phyloP scores from a whole-genome alignment of 2,329 filamentous ascomycete species.

The Aphanocladium album region DNA sequence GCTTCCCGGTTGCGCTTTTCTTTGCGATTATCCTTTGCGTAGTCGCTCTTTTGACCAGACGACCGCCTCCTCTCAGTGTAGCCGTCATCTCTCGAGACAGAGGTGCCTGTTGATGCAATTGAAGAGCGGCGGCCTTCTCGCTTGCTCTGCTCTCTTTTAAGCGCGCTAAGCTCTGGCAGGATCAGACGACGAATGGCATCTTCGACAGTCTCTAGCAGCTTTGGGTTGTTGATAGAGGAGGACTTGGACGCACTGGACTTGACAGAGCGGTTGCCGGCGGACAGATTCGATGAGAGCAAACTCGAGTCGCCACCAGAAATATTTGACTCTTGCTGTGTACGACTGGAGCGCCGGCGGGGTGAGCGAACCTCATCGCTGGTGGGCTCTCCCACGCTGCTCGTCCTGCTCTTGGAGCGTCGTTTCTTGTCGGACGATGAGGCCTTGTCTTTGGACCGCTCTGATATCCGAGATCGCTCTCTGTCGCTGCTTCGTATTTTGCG shows the following conservation, averaged over 20 bases:
- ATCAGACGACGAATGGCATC: conserved; percentile 88
- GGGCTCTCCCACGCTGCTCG: conserved; percentile 45
- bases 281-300: conserved; percentile 48
- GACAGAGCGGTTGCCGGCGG: conserved; percentile 50
- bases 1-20: conserved; percentile 48
- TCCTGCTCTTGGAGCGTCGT: conserved; percentile 41
- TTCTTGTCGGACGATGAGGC: conserved; percentile 41
- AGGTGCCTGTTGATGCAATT: conserved; percentile 50
- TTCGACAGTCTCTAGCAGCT: conserved; percentile 84
- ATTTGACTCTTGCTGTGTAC: conserved; percentile 46
- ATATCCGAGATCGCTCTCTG: conserved; percentile 37
- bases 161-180: conserved; percentile 81
- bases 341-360: conserved; percentile 46
- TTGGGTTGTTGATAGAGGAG: conserved; percentile 87
- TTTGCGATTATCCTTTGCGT: conserved; percentile 49
- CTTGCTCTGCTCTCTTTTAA: conserved; percentile 85
- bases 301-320: conserved; percentile 52
- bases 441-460: conserved; percentile 41
- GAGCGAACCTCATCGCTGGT: conserved; percentile 42
- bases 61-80: conserved; percentile 59
- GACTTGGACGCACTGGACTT: conserved; percentile 50
- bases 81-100: conserved; percentile 48
- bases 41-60: conserved; percentile 48
- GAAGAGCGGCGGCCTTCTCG: conserved; percentile 67
- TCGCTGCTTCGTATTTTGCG: conserved; percentile 40